Evolutionary conservation across 768 basidiomycete genomes (phyloP), one percentile per base, ranked within the genome.

Genomic region (Strobilomyces confusus): DNA sequence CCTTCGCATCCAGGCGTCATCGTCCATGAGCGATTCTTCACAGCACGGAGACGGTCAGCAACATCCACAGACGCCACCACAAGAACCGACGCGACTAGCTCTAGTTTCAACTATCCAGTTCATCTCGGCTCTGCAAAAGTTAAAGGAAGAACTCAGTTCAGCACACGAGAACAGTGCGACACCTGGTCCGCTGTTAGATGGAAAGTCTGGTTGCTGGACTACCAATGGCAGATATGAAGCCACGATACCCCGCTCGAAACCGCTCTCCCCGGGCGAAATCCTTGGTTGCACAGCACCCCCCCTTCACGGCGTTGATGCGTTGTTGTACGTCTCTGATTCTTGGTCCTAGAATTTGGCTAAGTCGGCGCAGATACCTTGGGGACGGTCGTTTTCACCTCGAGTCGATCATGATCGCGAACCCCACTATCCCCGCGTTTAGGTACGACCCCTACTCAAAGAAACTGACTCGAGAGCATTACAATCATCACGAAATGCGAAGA

Each of bases 341-440:
- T 48, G 14, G 20, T 48, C 40, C 25, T 32, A 19, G 54, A 30
- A 30, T 23, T 38, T 26, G n/a, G 13, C 55, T 57, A 40, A 54
- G 34, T 19, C 50, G 17, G n/a, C 32, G 44, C 54, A 97, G 94
- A 62, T 99, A 98, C 69, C 81, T 99, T 25, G 97, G 97, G 17
- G 97, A 99, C 63, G 97, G 97, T 20, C 87, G 97, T 11, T 99
- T 99, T 75, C 97, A 98, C 67, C 80, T 98, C 17, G 97, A 99
- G 71, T 90, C 92, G 14, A 94, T 98, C 68, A 99, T 99, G 97
- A 97, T 99, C 54, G 93, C 94, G n/a, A 99, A 99, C 68, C 97
- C 97, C 0, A 71, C 80, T 29, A 79, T 98, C 17, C 94, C 97
- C 12, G 95, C 97, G 0, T 99, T 97, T 73, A 84, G 97, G 20